Evolutionary conservation across 2,329 filamentous ascomycete genomes (phyloP), one percentile per base, ranked within the genome.

Genomic region (Scedosporium minutisporum): DNA sequence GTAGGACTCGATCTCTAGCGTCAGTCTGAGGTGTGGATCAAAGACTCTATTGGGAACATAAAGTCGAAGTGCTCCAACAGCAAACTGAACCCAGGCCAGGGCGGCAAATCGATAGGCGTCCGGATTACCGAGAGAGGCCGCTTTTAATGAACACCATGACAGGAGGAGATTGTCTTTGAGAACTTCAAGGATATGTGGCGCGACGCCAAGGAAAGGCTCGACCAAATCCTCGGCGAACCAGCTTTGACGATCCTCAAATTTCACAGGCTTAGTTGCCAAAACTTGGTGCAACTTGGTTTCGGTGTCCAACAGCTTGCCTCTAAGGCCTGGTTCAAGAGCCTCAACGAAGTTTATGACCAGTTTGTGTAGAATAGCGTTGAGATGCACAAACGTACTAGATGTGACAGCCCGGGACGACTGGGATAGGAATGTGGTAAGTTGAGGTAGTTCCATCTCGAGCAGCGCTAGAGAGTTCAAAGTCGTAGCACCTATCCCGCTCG

Each of bases 11-110:
- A 85, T 82, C 67, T 91, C 87, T 18, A 96, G 82, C 60, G 83
- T 78, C 4, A 84, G 83, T 60, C 82, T 79, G 63, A 87, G 78
- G 64, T 87, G 83, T 1, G 95, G 95, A 72, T 99, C 95, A 69
- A 93, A 95, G 3, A 89, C 83, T 67, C 88, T 87, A 72, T 96
- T 88, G 0, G 96, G 93, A 2, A 97, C 86, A 70, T 93, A 97
- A 2, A 97, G 80, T 65, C 84, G 83, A 58, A 97, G 79, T 46
- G 88, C 84, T 16, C 87, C 87, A 21, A 93, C 75, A 1, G 90
- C 88, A 64, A 96, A 86, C 60, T 88, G 81, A 29, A 92, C 80
- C 85, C 93, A 95, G 4, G 89, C 87, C 23, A 88, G 74, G 5
- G 76, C 75, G 4, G 74, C 76, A 55, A 73, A 68, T 33, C 75